Evolutionary conservation across 108 stramenopile species (phyloP), one percentile per base, ranked within the genome.

Genomic region (Aurantiochytrium sp.): DNA sequence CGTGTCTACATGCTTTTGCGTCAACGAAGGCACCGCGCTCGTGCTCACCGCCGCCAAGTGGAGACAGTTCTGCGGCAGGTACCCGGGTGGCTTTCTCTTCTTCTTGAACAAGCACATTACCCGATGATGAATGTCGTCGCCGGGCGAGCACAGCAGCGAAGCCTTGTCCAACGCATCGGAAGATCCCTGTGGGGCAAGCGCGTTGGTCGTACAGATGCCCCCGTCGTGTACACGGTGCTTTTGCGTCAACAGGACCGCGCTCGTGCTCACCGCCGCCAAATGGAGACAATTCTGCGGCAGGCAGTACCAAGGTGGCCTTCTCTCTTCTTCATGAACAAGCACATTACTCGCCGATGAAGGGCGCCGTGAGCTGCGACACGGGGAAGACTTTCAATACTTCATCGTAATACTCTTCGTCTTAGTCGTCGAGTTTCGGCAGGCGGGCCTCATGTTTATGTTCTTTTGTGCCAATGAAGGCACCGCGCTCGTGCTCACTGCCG

Each of bases 291-390:
- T 81, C 73, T 81, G 73, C 24, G 73, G 42, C 50, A 41, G 42
- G n/a, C n/a, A n/a, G n/a, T 81, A 48, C 24, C 73, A 6, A 22
- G 73, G 73, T 2, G 73, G 73, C 21, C 73, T 81, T 6, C 30
- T n/a, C n/a, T 81, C 1, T 81, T 81, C 45, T 81, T 81, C 45
- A 81, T 81, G 73, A 42, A 81, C 3, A 81, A 81, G 73, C 73
- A 81, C 39, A 48, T 81, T 81, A 34, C 34, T 12, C 8, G 27
- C 6, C 19, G 2, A 65, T n/a, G 32, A 52, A n/a, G n/a, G n/a
- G n/a, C n/a, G n/a, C n/a, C n/a, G n/a, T n/a, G 19, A n/a, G n/a
- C n/a, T n/a, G n/a, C n/a, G n/a, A n/a, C n/a, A n/a, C n/a, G n/a
- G n/a, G n/a, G n/a, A n/a, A n/a, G n/a, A n/a, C n/a, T n/a, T n/a